These are phyloP conservation scores for Trichothecium roseum DNA, from an alignment of 2,329 filamentous ascomycete species.

Conservation along the genomic window DNA sequence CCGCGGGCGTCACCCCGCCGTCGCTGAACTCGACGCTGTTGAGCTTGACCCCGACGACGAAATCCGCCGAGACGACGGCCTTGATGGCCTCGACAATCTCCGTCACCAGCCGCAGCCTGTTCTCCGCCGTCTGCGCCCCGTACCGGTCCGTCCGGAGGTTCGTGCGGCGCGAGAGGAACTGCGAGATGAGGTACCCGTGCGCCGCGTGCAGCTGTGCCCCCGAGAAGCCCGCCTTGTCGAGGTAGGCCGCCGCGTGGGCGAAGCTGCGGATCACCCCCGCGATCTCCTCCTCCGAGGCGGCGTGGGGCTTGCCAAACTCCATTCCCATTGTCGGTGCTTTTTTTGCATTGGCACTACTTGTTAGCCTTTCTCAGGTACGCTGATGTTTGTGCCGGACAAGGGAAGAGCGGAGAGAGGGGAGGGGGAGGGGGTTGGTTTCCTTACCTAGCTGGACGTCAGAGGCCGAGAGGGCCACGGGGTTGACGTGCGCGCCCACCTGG, in stretches of 20 bases:
- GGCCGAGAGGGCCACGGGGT: conserved; percentile 28
- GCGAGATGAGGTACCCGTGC: conserved; percentile 42
- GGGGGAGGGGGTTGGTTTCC: too few relatives aligned
- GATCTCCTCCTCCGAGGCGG: conserved; percentile 45
- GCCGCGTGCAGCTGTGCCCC: conserved; percentile 41
- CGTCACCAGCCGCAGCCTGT: conserved; percentile 32
- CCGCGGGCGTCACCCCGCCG: conserved; percentile 38
- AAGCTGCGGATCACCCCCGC: conserved; percentile 47
- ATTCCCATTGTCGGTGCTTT: conserved; percentile 12
- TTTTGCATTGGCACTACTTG: too few relatives aligned
- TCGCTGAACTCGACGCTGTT: conserved; percentile 47
- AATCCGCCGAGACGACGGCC: conserved; percentile 15
- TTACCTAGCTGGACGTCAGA: conserved; percentile 23
- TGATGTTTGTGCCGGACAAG: too few relatives aligned
- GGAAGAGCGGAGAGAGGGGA: too few relatives aligned
- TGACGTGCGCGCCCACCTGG: conserved; percentile 27
- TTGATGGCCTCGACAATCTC: conserved; percentile 28
- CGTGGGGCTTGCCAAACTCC: conserved; percentile 36
- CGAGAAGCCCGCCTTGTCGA: conserved; percentile 51
- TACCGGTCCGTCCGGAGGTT: conserved; percentile 42
- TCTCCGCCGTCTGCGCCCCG: conserved; percentile 29
- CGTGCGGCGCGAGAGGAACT: conserved; percentile 38
- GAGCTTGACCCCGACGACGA: conserved; percentile 44
- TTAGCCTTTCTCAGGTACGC: too few relatives aligned
- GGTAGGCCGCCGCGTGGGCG: conserved; percentile 49